Evolutionary conservation across 371 early-diverging fungal genomes (phyloP).

Genomic region (Mortierella sp.): DNA sequence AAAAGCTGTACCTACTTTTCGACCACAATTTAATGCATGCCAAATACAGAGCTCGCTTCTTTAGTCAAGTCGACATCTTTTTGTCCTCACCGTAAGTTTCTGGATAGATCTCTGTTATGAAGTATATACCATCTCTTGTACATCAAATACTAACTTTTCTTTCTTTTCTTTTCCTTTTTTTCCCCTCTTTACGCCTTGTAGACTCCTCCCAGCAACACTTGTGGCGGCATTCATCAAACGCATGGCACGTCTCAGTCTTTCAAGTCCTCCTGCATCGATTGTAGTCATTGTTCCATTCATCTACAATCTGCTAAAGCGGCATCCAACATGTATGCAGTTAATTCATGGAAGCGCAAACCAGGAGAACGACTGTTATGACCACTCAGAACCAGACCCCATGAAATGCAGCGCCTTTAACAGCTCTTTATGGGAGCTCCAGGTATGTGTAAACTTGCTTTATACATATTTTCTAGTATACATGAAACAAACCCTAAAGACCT

Average conservation of each 20-base stretch:
- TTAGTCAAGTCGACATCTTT: slow-evolving; percentile 88
- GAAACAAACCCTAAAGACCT: slow-evolving; percentile 8
- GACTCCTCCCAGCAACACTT: slow-evolving; percentile 87
- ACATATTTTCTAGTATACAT: slow-evolving; percentile 9
- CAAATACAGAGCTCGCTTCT: slow-evolving; percentile 93
- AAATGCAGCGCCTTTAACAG: slow-evolving; percentile 85
- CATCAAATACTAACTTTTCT: background rate
- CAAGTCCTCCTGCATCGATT: slow-evolving; percentile 88
- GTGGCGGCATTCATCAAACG: slow-evolving; percentile 95
- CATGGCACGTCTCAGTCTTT: slow-evolving; percentile 83
- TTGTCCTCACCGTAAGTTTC: slow-evolving; percentile 83
- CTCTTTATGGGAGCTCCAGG: slow-evolving; percentile 92
- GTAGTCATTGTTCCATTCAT: slow-evolving; percentile 88
- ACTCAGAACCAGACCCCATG: slow-evolving; percentile 76
- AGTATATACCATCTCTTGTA: background rate
- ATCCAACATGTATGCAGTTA: slow-evolving; percentile 87
- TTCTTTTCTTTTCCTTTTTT: background rate
- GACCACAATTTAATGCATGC: slow-evolving; percentile 89
- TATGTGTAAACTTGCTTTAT: slow-evolving; percentile 7
- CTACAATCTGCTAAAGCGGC: slow-evolving; percentile 89
- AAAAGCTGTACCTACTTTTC: slow-evolving; percentile 89
- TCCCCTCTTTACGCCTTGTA: slow-evolving; percentile 24
- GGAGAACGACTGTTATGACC: slow-evolving; percentile 75
- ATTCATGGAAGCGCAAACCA: slow-evolving; percentile 73
- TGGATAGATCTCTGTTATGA: background rate